Base-by-base conservation (phyloP, 2,329 filamentous ascomycete species). In the Pyricularia grisea region DNA sequence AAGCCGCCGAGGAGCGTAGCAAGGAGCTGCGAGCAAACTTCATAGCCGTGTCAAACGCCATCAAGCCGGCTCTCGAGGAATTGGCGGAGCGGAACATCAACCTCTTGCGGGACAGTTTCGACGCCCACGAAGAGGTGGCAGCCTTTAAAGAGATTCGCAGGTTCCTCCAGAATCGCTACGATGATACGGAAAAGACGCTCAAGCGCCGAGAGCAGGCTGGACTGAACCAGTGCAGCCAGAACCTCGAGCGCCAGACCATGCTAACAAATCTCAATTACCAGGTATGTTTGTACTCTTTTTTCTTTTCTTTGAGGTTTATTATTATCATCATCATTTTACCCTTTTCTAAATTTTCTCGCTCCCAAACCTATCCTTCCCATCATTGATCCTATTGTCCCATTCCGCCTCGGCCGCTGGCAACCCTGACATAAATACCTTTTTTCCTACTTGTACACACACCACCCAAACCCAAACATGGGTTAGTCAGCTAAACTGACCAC, bases 1-100 rank as follows among this genome's bases (percentile, higher is more conserved):
- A 88, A 75, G 42, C 42, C 20, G 42, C 42, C 42, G 42, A 50
- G 42, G 42, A 50, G 20, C 42, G 42, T 50, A 50, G 42, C 42
- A 50, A 50, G 20, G 85, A 90, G 73, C 81, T 92, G 73, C 90
- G 90, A 77, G 86, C 87, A 69, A 82, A 83, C 28, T 92, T 87
- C 77, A 83, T 87, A n/a, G 81, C 84, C 70, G 84, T 92, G 67
- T 84, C 87, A 70, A 84, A 86, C 73, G 82, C 85, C 33, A 78
- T 91, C 73, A 91, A 90, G 76, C 85, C 86, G 20, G 83, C 88
- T 11, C 80, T 91, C 17, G 87, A 88, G 70, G 88, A 91, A 74
- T 81, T 92, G 25, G 88, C 88, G 23, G 85, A 87, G 68, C 83
- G 87, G 42, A 84, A 81, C 67, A 78, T 90, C 70, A 85, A 87